Percentiles rank a stretch among this genome's conserved stretches.
These are phyloP conservation scores for Begonia masoniana DNA, from an alignment of 306 rosid genomes.

Conservation along the genomic window DNA sequence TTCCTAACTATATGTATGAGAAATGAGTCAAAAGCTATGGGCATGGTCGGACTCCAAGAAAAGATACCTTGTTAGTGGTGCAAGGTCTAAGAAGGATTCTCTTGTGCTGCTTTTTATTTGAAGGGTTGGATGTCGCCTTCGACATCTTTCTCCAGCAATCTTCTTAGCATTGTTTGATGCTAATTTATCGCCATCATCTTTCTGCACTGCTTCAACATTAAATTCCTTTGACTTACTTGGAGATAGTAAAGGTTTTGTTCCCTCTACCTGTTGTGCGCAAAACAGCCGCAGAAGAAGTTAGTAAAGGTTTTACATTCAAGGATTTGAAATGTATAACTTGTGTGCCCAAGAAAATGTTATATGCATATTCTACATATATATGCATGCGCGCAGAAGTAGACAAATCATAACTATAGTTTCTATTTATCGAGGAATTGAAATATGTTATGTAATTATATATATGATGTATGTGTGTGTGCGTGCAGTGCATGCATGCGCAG, in stretches of 20 bases:
- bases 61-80: slow-evolving; percentile 37
- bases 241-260: slow-evolving; percentile 19
- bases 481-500: no score
- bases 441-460: no score
- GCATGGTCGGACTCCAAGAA: not conserved
- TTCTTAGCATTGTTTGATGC: slow-evolving; percentile 21
- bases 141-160: slow-evolving; percentile 20
- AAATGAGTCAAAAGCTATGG: no score
- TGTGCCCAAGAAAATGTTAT: no score
- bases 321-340: no score
- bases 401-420: not conserved
- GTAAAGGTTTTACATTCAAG: not conserved
- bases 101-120: slow-evolving; percentile 32
- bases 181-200: slow-evolving; percentile 17
- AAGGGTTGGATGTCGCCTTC: slow-evolving; percentile 23
- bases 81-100: slow-evolving; percentile 15
- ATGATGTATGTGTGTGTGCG: no score
- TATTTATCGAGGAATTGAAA: no score
- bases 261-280: slow-evolving; percentile 29
- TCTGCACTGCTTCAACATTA: slow-evolving; percentile 23
- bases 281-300: not conserved
- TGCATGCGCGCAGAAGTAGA: not conserved
- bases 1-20: no score
- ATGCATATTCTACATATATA: no score
- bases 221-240: slow-evolving; percentile 16